These are phyloP conservation scores for Neohortaea acidophila DNA, from an alignment of 495 filamentous ascomycete genomes.

Conservation along the genomic window DNA sequence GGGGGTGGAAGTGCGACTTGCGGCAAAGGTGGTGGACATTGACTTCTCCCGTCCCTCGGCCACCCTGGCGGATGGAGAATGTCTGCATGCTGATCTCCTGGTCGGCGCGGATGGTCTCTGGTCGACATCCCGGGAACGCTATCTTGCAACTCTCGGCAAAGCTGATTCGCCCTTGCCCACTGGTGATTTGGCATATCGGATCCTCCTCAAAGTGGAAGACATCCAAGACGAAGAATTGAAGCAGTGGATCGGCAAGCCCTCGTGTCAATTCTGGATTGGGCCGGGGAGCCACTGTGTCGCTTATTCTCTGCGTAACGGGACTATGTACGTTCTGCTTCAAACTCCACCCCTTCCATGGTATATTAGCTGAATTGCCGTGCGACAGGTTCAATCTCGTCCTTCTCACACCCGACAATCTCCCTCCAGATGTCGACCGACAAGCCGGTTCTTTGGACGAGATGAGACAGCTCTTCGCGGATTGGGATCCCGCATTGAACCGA, in stretches of 20 bases:
- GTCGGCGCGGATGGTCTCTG: conserved; percentile 28
- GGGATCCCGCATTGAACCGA: conserved; percentile 35
- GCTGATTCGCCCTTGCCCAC: conserved; percentile 32
- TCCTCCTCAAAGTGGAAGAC: conserved; percentile 42
- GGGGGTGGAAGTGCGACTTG: conserved; percentile 17
- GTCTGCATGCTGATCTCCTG: conserved; percentile 22
- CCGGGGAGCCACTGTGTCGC: conserved; percentile 48
- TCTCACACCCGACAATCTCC: conserved; percentile 53
- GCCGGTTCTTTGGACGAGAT: conserved; percentile 51
- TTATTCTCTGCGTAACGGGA: conserved; percentile 45
- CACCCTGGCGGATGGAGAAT: conserved; percentile 14
- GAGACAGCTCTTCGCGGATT: conserved; percentile 42
- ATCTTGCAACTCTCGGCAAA: conserved; percentile 14
- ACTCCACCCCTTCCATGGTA: too few relatives aligned
- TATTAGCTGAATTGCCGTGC: too few relatives aligned
- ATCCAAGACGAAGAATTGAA: conserved; percentile 36
- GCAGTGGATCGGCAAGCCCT: conserved; percentile 35
- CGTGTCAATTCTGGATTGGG: conserved; percentile 59
- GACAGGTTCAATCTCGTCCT: conserved; percentile 61
- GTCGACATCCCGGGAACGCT: conserved; percentile 23
- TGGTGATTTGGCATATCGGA: conserved; percentile 52
- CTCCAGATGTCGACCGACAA: conserved; percentile 37
- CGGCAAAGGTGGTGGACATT: conserved; percentile 17
- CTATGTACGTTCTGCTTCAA: too few relatives aligned
- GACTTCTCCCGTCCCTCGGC: conserved; percentile 14